These are phyloP conservation scores for Cercospora sp. DNA, from an alignment of 2,329 filamentous ascomycete genomes.

Conservation along the genomic window DNA sequence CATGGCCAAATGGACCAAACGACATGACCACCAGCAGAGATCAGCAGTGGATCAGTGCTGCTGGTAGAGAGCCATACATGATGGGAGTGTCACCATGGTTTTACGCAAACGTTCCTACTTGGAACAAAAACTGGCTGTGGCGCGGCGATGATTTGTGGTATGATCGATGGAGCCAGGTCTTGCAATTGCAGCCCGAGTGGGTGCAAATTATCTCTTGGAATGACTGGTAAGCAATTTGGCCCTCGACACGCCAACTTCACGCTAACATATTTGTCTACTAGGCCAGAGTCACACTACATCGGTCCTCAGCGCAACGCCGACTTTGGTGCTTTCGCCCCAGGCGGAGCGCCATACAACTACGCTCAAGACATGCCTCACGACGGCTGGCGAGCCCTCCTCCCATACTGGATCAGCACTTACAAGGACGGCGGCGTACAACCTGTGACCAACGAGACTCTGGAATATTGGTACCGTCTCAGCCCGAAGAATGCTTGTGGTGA, in stretches of 20 bases:
- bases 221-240: constrained; percentile 49
- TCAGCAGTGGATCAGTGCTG: constrained; percentile 41
- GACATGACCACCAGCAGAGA: constrained; percentile 52
- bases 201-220: constrained; percentile 61
- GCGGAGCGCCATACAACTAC: constrained; percentile 51
- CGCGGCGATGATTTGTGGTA: constrained; percentile 63
- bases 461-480: constrained; percentile 48
- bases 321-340: constrained; percentile 14
- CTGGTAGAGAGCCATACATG: constrained; percentile 52
- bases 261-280: background rate
- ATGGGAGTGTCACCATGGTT: constrained; percentile 54
- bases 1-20: constrained; percentile 53
- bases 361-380: constrained; percentile 53
- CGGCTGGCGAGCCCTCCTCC: constrained; percentile 52
- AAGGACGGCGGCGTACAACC: constrained; percentile 45
- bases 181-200: constrained; percentile 53
- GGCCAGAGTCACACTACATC: constrained; percentile 56
- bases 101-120: constrained; percentile 58
- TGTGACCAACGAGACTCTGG: constrained; percentile 37
- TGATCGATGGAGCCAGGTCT: constrained; percentile 58
- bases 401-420: constrained; percentile 54
- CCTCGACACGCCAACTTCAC: too few species aligned
- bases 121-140: constrained; percentile 64
- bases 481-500: constrained; percentile 40
- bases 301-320: constrained; percentile 34